Evolutionary conservation across 129 eudicot genomes (phyloP), one percentile per base, ranked within the genome.

Genomic region (Escallonia rubra): DNA sequence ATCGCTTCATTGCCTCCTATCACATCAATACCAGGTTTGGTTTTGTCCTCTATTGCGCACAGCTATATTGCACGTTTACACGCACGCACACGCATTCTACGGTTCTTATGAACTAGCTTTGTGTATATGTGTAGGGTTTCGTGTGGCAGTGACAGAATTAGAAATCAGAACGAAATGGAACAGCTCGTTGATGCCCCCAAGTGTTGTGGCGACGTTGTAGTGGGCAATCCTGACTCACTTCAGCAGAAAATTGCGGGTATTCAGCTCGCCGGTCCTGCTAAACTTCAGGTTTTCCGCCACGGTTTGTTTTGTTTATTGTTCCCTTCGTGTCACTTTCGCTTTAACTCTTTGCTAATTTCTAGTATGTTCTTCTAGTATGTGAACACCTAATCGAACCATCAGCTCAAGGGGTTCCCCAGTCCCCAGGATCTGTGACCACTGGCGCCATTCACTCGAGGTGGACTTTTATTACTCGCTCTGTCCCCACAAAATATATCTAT

Each of bases 241-340:
- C 74, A 76, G 44, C 67, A 67, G 43, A 90, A 90, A 53, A 84
- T 79, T 59, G 53, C 88, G 5, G 78, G 85, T 41, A 82, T 90
- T 82, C 78, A 84, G 14, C 76, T 65, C 12, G 83, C 77, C 0
- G 97, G 97, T 46, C 83, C 95, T 60, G 69, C 85, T 6, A 90
- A 90, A 63, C 89, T 90, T 34, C 97, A 90, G 97, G 97, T 90
- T 23, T 23, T 23, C 34, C 34, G 34, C 42, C 12, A 3, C 5
- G 54, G 3, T 34, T 63, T 39, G 48, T 41, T 6, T 5, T 64
- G 11, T 13, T 66, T 39, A 23, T 23, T 23, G 34, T 23, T 23
- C 34, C 34, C 34, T 23, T 1, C 34, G 34, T 23, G 34, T 23
- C 34, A 23, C 34, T 23, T 23, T 23, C 1, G 34, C 34, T 23